Percentiles rank a stretch among this genome's conserved stretches.
phyloP scores from a whole-genome alignment of 176 grass and related monocot species.

The Juncus inflexus region DNA sequence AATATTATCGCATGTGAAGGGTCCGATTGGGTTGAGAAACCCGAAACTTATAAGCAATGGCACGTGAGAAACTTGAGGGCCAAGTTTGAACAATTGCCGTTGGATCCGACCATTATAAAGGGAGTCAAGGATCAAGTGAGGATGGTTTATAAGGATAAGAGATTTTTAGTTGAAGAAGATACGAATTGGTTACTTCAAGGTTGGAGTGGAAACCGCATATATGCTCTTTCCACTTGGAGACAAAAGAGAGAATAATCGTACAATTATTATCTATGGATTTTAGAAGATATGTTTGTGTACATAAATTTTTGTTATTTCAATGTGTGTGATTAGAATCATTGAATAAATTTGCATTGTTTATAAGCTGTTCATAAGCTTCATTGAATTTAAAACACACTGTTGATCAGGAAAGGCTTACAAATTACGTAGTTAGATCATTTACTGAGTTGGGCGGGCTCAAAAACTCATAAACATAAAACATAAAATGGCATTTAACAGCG shows the following conservation, averaged over 20 bases:
- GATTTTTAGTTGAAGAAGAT: constrained; percentile 37
- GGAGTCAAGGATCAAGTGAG: constrained; percentile 25
- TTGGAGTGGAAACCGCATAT: constrained; percentile 32
- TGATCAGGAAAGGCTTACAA: no score
- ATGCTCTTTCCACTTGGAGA: constrained; percentile 32
- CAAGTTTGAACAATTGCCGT: constrained; percentile 25
- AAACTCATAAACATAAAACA: no score
- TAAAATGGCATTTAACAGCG: no score
- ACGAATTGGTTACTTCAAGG: constrained; percentile 35
- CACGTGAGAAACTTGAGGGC: constrained; percentile 30
- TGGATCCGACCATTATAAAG: constrained; percentile 32
- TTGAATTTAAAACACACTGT: no score
- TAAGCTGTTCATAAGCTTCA: no score
- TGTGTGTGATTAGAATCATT: no score
- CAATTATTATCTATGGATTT: not conserved
- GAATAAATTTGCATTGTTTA: no score
- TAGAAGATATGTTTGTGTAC: no score
- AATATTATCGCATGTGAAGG: constrained; percentile 40
- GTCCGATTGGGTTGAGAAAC: constrained; percentile 32
- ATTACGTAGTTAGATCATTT: no score
- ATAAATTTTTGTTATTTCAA: no score
- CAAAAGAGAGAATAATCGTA: not conserved
- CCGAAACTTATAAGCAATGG: constrained; percentile 36
- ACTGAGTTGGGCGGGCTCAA: no score
- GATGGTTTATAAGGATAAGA: constrained; percentile 15